Conservation (phyloP, 2,329 filamentous ascomycete species). For the Alternaria rosae region DNA sequence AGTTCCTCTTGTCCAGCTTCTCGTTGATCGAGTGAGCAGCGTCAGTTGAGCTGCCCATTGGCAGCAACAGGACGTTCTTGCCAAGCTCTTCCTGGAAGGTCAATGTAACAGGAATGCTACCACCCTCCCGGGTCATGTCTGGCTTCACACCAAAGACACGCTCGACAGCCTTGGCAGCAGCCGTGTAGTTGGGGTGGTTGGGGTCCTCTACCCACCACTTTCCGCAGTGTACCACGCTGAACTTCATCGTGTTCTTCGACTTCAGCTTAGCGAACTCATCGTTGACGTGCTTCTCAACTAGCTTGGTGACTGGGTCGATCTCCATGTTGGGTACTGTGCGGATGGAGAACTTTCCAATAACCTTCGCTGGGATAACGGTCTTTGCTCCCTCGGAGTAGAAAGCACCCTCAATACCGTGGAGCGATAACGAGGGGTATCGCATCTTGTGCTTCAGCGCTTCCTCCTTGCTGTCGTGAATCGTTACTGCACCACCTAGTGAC, state of each 20-base stretch:
- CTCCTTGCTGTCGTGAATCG: slow-evolving; percentile 89
- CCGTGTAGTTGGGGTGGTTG: slow-evolving; percentile 98
- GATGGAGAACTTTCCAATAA: slow-evolving; percentile 98
- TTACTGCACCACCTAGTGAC: slow-evolving; percentile 86
- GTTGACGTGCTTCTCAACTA: slow-evolving; percentile 84
- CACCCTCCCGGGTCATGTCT: slow-evolving; percentile 95
- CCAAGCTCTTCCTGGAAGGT: slow-evolving; percentile 97
- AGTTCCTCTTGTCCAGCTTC: slow-evolving; percentile 96
- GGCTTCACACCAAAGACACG: slow-evolving; percentile 92
- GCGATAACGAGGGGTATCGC: slow-evolving; percentile 90
- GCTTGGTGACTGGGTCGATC: slow-evolving; percentile 83
- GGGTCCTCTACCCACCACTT: slow-evolving; percentile 99
- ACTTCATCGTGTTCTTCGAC: slow-evolving; percentile 90
- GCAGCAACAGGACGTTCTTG: slow-evolving; percentile 94
- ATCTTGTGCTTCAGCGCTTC: slow-evolving; percentile 93
- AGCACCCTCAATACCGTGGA: slow-evolving; percentile 94
- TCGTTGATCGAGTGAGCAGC: slow-evolving; percentile 98
- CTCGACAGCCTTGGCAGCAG: slow-evolving; percentile 94
- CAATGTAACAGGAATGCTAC: slow-evolving; percentile 94
- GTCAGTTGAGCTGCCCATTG: slow-evolving; percentile 97
- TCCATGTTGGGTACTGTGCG: slow-evolving; percentile 98
- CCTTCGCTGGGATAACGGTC: slow-evolving; percentile 98
- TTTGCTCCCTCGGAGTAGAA: slow-evolving; percentile 94
- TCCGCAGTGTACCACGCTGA: slow-evolving; percentile 84
- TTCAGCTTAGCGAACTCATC: slow-evolving; percentile 84